Percentiles rank a stretch among this genome's conserved stretches.
phyloP scores from a whole-genome alignment of 768 basidiomycete genomes.

The Hericium rajendrae region DNA sequence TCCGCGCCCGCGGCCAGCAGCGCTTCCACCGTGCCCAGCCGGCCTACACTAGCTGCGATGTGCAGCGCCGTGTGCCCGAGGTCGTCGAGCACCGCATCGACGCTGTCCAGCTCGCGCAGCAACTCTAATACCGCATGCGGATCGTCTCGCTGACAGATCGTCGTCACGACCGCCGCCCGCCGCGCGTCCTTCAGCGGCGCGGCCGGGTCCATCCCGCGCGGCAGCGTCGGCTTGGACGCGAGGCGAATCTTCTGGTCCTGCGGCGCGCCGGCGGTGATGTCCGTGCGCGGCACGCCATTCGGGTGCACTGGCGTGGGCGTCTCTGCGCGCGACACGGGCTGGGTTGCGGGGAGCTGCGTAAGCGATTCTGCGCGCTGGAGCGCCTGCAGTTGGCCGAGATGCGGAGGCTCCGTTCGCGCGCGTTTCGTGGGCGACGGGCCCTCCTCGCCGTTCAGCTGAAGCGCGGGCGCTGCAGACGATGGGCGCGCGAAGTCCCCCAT shows the following conservation, averaged over 20 bases:
- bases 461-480: conserved; percentile 33
- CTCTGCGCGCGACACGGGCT: conserved; percentile 21
- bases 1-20: conserved; percentile 78
- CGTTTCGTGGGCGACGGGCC: conserved; percentile 68
- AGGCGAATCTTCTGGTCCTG: conserved; percentile 42
- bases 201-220: conserved; percentile 43
- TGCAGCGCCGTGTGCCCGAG: conserved; percentile 93
- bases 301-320: conserved; percentile 9
- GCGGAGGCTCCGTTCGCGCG: conserved; percentile 42
- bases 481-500: conserved; percentile 41
- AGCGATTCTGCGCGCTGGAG: conserved; percentile 12
- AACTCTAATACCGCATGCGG: conserved; percentile 50
- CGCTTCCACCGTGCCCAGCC: conserved; percentile 54
- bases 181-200: conserved; percentile 41
- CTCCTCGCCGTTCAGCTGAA: conserved; percentile 42
- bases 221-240: conserved; percentile 52
- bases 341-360: conserved; percentile 16
- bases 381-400: conserved; percentile 4
- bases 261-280: conserved; percentile 32
- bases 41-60: conserved; percentile 80
- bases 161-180: conserved; percentile 51
- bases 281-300: conserved; percentile 8
- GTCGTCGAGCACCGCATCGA: conserved; percentile 86
- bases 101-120: conserved; percentile 56
- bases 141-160: conserved; percentile 65